Evolutionary conservation across 345 rosid genomes (phyloP).

Genomic region (Streptanthus diversifolius): DNA sequence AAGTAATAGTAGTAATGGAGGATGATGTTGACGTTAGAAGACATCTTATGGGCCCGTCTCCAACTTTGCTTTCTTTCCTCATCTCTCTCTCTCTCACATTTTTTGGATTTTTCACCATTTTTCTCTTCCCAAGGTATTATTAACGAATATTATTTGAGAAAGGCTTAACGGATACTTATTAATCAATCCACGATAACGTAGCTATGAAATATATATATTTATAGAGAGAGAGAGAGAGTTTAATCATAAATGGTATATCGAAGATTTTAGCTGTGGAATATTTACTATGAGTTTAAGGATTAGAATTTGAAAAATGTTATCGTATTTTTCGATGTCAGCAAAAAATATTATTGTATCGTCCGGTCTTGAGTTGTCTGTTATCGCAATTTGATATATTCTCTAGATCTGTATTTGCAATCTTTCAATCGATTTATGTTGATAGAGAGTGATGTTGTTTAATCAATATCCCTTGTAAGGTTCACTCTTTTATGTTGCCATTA

Average conservation of each 20-base stretch:
- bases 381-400: neutral
- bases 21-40: conserved; percentile 31
- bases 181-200: neutral
- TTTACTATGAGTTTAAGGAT: neutral
- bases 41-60: conserved; percentile 29
- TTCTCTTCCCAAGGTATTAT: neutral
- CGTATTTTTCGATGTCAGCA: neutral
- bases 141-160: no score
- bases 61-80: conserved; percentile 11
- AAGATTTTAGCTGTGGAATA: neutral
- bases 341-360: neutral
- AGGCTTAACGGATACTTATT: no score
- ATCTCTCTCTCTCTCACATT: neutral
- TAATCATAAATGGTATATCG: no score
- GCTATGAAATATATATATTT: no score
- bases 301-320: neutral
- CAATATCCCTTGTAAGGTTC: conserved; percentile 1
- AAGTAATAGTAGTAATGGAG: conserved; percentile 31
- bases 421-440: neutral
- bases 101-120: neutral
- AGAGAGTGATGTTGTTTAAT: neutral
- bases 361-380: neutral
- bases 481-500: neutral
- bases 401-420: neutral
- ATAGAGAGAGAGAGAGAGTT: no score